phyloP scores from a whole-genome alignment of 257 asterid genomes.

The Leonotis leonurus region DNA sequence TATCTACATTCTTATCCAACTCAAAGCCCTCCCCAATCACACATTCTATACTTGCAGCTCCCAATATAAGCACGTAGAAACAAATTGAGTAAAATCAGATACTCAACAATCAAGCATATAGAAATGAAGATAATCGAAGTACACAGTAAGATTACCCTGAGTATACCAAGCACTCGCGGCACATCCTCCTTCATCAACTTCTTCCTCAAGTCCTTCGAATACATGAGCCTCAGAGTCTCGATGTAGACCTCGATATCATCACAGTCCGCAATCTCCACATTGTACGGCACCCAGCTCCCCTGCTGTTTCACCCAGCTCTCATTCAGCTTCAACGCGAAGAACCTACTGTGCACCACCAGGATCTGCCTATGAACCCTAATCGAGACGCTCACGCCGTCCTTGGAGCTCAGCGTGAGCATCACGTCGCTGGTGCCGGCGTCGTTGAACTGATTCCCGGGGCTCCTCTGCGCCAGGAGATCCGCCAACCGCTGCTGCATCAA shows the following conservation, averaged over 20 bases:
- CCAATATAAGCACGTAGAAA: too few relatives aligned
- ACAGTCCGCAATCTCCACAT: slow-evolving; percentile 89
- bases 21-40: too few relatives aligned
- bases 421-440: slow-evolving; percentile 74
- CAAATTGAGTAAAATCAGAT: too few relatives aligned
- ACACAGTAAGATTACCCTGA: slow-evolving; percentile 48
- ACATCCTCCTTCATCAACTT: slow-evolving; percentile 80
- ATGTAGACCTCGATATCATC: slow-evolving; percentile 90
- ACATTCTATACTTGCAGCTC: too few relatives aligned
- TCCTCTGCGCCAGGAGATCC: slow-evolving; percentile 56
- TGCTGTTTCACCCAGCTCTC: slow-evolving; percentile 80
- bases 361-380: slow-evolving; percentile 78
- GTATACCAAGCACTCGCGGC: slow-evolving; percentile 74
- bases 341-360: slow-evolving; percentile 69
- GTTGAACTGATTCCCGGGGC: slow-evolving; percentile 84
- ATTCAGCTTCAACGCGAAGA: slow-evolving; percentile 65
- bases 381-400: slow-evolving; percentile 61
- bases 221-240: slow-evolving; percentile 79
- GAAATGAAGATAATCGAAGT: neutral
- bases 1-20: too few relatives aligned
- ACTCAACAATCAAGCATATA: neutral
- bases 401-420: slow-evolving; percentile 77
- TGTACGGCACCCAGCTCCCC: slow-evolving; percentile 52
- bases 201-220: slow-evolving; percentile 83
- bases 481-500: slow-evolving; percentile 54